Base-by-base conservation (phyloP, 768 basidiomycete genomes). In the Pleurotus tuber-regium region DNA sequence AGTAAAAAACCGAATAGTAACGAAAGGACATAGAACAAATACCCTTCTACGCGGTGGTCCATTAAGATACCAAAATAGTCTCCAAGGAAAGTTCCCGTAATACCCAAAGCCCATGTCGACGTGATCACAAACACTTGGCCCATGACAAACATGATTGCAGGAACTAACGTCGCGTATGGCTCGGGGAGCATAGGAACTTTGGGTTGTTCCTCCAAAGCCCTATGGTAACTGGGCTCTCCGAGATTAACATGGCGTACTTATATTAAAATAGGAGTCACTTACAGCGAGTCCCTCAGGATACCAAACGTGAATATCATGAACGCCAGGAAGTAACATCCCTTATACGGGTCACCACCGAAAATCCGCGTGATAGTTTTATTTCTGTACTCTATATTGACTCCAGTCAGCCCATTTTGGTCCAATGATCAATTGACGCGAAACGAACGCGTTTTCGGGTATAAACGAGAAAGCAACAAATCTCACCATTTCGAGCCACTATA, bases 11-110 rank as follows among this genome's bases (percentile, higher is more conserved):
- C 19, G 25, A 24, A 38, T 16, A 55, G 12, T 31, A 16, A 25
- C 33, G 30, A 14, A 36, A 18, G 21, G 10, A 26, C 7, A 23
- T 38, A 21, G 8, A 35, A 16, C 3, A 66, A 72, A 31, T 54
- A 78, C 65, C 89, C 87, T 61, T 93, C 87, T n/a, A 98, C 94
- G 46, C 90, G 77, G 54, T 86, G 76, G 61, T 92, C 84, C 92
- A 88, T 93, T 56, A 90, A 69, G 54, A 92, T 89, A 3, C 88
- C 90, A 57, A 92, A 91, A 63, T 91, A 91, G 63, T 89, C 89
- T 19, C 79, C 89, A 40, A 92, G 74, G 74, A 94, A 97, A 2
- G 93, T 97, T 30, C 95, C 96, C 2, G 96, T 98, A 60, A 98
- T 71, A 2, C 96, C 96, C 4, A 99, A 71, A 0, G 89, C 85